These are phyloP conservation scores for Angomonas deanei DNA, from an alignment of 208 protist species.

Conservation along the genomic window DNA sequence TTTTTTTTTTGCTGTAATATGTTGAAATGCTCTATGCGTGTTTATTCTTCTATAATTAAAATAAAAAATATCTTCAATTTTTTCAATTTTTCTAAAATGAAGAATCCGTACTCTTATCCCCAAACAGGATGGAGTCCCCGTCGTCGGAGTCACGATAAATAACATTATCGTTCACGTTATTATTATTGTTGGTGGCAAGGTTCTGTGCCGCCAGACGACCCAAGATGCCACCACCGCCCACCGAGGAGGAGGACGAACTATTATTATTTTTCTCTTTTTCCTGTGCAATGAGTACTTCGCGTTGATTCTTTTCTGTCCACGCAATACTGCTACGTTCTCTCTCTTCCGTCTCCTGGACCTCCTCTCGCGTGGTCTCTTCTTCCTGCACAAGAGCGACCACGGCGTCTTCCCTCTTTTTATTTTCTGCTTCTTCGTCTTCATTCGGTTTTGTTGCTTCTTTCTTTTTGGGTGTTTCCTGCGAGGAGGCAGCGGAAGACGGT, in stretches of 20 bases:
- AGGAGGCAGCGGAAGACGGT: no score
- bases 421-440: neutral
- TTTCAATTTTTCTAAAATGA: neutral
- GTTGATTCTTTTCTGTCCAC: conserved; percentile 51
- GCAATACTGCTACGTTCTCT: conserved; percentile 29
- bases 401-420: conserved; percentile 1
- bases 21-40: no score
- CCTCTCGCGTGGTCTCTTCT: conserved; percentile 25
- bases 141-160: conserved; percentile 24
- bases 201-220: conserved; percentile 9
- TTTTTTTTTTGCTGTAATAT: no score
- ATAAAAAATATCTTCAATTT: no score
- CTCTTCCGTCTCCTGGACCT: conserved; percentile 31
- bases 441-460: neutral
- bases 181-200: neutral
- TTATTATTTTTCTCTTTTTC: conserved; percentile 10
- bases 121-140: conserved; percentile 15
- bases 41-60: no score
- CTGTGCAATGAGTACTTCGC: conserved; percentile 26
- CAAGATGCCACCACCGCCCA: conserved; percentile 4
- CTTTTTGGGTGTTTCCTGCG: no score
- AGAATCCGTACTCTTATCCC: neutral
- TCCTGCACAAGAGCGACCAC: conserved; percentile 1
- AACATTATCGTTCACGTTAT: conserved; percentile 23
- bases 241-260: neutral